Base-by-base conservation (phyloP, 2,329 filamentous ascomycete genomes). In the Cadophora sp. region DNA sequence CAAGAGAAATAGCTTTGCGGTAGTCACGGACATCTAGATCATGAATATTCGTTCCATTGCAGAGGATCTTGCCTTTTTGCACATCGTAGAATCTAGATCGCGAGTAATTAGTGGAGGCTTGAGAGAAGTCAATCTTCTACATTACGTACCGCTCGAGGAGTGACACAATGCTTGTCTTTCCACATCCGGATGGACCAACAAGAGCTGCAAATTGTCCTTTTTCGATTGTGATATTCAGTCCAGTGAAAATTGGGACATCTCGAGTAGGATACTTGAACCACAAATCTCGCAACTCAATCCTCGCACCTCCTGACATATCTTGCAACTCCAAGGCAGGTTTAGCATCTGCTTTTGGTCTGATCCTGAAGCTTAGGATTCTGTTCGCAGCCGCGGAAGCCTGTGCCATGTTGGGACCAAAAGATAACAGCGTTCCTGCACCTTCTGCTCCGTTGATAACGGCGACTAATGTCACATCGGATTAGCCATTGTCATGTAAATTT, bases 91-190 rank as follows among this genome's bases (percentile, higher is more conserved):
- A 94, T 16, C 87, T 85, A 64, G 22, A 27, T 24, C n/a, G 12
- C 7, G 14, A 46, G 34, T 40, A 29, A 56, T 34, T 16, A 51
- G n/a, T 24, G 8, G 0, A 24, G 24, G 12, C 29, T 11, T 24
- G 60, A 29, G 8, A 14, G 1, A 34, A 16, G 12, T 16, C 1
- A 43, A 2, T 19, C 14, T 11, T 6, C 16, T 43, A 43, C 31
- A 11, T 11, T 11, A 48, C 58, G 60, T 66, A 74, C 74, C 87
- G 84, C 78, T 91, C 88, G 7, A 91, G 78, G 0, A 91, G 79
- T 63, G 85, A 83, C 43, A 95, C 86, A 53, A 92, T 88, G 19
- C 88, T 92, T 0, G 89, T 91, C 80, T 94, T 92, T 43, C 91
- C 91, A 68, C 89, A 91, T 0, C 74, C 73, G 37, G 88, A 90